Conservation (phyloP, 2,329 filamentous ascomycete species). For the Ophidiomyces ophidiicola region DNA sequence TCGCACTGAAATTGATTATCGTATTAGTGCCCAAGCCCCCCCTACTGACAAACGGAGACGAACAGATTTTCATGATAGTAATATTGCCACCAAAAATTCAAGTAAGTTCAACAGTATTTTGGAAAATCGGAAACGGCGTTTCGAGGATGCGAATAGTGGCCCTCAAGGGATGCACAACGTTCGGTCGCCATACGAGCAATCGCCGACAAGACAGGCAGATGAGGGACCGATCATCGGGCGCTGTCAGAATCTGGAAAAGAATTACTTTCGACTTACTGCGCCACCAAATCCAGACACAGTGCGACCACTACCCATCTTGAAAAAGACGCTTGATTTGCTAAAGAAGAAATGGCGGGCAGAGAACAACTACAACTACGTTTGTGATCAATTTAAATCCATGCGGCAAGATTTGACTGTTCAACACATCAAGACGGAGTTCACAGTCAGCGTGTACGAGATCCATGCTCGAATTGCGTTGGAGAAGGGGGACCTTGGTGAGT, state of each 20-base stretch:
- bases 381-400: constrained; percentile 97
- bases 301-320: constrained; percentile 66
- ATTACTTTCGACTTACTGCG: constrained; percentile 83
- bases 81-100: constrained; percentile 36
- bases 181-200: constrained; percentile 34
- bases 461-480: constrained; percentile 95
- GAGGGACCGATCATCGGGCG: constrained; percentile 70
- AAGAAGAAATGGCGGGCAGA: constrained; percentile 93
- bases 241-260: constrained; percentile 76
- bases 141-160: constrained; percentile 45
- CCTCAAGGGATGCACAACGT: neutral
- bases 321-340: constrained; percentile 72
- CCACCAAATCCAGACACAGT: constrained; percentile 81
- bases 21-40: constrained; percentile 54
- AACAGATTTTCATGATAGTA: constrained; percentile 35
- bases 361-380: constrained; percentile 92
- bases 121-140: constrained; percentile 82
- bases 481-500: constrained; percentile 99
- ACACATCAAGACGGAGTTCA: constrained; percentile 92
- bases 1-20: constrained; percentile 54
- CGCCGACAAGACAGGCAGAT: constrained; percentile 30
- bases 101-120: constrained; percentile 85
- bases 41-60: constrained; percentile 41
- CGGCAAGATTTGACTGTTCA: constrained; percentile 97
- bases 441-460: constrained; percentile 90